Base-by-base conservation (phyloP, 1,284 basidiomycete genomes). In the Tetrapyrgos nigripes region DNA sequence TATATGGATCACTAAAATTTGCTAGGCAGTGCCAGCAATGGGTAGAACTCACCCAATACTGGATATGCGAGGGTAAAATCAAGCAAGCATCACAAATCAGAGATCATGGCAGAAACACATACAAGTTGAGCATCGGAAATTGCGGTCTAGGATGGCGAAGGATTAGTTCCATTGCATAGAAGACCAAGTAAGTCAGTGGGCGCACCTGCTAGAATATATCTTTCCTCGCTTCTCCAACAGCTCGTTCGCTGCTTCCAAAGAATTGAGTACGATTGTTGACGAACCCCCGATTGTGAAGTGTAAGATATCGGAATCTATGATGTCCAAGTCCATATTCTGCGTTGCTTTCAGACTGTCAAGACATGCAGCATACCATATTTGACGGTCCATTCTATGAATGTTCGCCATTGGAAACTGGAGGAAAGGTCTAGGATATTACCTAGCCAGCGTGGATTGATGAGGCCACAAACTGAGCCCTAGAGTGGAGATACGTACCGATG, bases 351-450 rank as follows among this genome's bases (percentile, higher is more conserved):
- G 29, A 24, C 23, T 26, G 43, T 28, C 5, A 21, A 47, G 4
- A 33, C 11, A 24, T 11, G 2, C 14, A 21, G 29, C 55, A 14
- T 6, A 59, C 60, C 26, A 26, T 33, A 56, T 24, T 55, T 17
- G 31, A 44, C 37, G 4, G 55, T 47, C 60, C 60, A 62, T 43
- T 45, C 31, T 26, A 28, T 9, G 23, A 46, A 59, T 6, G 29
- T 35, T n/a, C 35, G 40, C 35, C 40, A 50, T 29, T 49, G 6
- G 27, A 50, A 50, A 19, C 6, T 35, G 2, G 17, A n/a, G 1
- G 51, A 45, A 29, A 53, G 47, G 19, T 50, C 47, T 17, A 40
- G 37, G 17, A 40, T 11, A 40, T 40, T 40, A 17, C 37, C 37
- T 40, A n/a, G n/a, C n/a, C 6, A 40, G 17, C 14, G 17, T 17